Percentiles rank a stretch among this genome's conserved stretches.
Evolutionary conservation across 2,329 filamentous ascomycete genomes (phyloP).

Genomic region (Akanthomyces uredinophilus): DNA sequence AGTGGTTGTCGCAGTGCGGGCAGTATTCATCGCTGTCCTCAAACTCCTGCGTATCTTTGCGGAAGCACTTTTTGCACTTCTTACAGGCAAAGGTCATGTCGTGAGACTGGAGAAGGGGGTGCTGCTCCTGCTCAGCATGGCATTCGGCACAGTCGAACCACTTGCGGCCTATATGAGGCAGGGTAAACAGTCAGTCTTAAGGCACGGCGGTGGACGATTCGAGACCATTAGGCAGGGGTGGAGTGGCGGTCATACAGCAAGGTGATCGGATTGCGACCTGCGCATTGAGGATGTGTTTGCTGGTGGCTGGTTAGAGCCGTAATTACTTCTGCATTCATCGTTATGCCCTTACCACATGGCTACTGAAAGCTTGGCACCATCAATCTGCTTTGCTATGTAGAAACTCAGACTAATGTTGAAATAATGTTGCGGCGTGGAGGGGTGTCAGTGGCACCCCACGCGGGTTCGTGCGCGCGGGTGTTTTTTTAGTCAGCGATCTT

Average conservation of each 20-base stretch:
- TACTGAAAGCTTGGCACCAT: background rate
- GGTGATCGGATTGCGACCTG: conserved; percentile 94
- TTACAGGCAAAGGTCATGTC: conserved; percentile 98
- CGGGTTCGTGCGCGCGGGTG: background rate
- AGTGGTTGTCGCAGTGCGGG: conserved; percentile 98
- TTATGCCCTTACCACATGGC: conserved; percentile 33
- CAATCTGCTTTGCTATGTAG: background rate
- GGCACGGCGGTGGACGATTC: conserved; percentile 12
- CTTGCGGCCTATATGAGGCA: conserved; percentile 61
- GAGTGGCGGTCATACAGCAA: conserved; percentile 64
- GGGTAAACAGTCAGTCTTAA: background rate
- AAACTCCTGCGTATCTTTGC: conserved; percentile 86
- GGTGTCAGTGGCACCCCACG: conserved; percentile 1
- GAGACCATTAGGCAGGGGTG: background rate
- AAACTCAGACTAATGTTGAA: background rate
- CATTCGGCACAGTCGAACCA: conserved; percentile 99
- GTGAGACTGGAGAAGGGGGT: conserved; percentile 67
- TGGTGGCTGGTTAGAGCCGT: conserved; percentile 32
- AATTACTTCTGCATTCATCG: background rate
- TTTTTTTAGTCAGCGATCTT: conserved; percentile 6
- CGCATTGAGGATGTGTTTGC: conserved; percentile 97
- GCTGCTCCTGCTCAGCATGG: conserved; percentile 74
- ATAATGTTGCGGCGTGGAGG: background rate
- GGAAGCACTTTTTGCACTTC: conserved; percentile 97
- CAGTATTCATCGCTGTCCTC: conserved; percentile 98